Conservation (phyloP, 176 grass and related monocot genomes). For the Bolboschoenus planiculmis region DNA sequence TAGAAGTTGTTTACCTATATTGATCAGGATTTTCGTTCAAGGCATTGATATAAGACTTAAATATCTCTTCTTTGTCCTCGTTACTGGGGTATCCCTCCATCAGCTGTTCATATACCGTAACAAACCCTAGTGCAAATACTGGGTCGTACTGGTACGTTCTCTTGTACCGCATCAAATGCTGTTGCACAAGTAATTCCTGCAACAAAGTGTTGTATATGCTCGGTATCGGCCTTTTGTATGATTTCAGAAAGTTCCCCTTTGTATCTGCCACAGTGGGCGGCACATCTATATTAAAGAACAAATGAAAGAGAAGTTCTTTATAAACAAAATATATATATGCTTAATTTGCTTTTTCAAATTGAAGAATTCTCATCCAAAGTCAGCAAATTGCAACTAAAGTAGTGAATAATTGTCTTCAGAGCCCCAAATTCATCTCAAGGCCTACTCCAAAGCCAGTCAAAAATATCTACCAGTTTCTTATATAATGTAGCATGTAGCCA, state of each 20-base stretch:
- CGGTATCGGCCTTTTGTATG: slow-evolving; percentile 90
- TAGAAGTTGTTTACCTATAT: slow-evolving; percentile 42
- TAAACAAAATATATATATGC: neutral
- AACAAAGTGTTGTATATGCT: slow-evolving; percentile 93
- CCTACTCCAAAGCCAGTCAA: neutral
- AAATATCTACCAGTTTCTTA: neutral
- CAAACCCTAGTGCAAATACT: slow-evolving; percentile 92
- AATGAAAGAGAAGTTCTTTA: slow-evolving; percentile 20
- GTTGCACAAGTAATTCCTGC: slow-evolving; percentile 88
- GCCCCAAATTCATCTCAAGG: neutral
- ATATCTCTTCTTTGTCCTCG: slow-evolving; percentile 71
- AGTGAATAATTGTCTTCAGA: neutral
- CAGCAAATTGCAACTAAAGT: neutral
- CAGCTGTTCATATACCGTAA: slow-evolving; percentile 86
- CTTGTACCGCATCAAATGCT: slow-evolving; percentile 98
- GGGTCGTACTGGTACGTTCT: slow-evolving; percentile 89
- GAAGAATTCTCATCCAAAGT: neutral
- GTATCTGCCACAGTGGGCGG: slow-evolving; percentile 82
- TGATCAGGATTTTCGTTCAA: slow-evolving; percentile 80
- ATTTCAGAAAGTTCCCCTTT: slow-evolving; percentile 76
- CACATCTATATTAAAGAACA: slow-evolving; percentile 42
- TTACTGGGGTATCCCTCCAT: slow-evolving; percentile 91
- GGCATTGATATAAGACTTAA: slow-evolving; percentile 65
- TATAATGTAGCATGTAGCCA: neutral
- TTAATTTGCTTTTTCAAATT: neutral